Evolutionary conservation across 176 grass and related monocot genomes (phyloP).

Genomic region (Hyparrhenia diplandra): DNA sequence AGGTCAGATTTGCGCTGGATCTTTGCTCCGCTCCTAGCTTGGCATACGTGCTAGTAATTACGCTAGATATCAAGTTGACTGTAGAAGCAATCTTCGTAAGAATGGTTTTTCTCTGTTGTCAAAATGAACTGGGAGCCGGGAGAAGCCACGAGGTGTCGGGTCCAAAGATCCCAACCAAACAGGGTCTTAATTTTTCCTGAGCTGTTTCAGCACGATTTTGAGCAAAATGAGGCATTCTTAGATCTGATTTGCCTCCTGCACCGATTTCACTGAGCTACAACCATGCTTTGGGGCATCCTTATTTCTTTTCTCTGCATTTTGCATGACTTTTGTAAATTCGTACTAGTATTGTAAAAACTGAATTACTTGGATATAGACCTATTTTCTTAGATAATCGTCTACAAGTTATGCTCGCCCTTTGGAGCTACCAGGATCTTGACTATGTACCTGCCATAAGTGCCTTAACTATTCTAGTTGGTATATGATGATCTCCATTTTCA

Average conservation of each 20-base stretch:
- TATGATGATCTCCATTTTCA: background rate
- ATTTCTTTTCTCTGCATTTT: background rate
- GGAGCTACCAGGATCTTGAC: background rate
- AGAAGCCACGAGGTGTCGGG: no score
- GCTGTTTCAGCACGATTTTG: background rate
- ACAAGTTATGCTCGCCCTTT: background rate
- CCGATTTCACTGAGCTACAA: background rate
- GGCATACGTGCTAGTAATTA: background rate
- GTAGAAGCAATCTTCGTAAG: no score
- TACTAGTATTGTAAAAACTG: background rate
- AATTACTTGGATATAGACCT: background rate
- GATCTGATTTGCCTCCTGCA: background rate
- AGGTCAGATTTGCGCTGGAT: background rate
- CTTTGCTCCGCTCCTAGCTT: background rate
- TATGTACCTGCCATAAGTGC: background rate
- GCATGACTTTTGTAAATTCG: background rate
- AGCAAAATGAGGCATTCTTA: background rate
- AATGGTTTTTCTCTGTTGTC: no score
- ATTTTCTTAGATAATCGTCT: background rate
- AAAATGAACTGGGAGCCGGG: no score
- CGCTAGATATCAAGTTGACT: background rate
- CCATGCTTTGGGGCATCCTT: background rate
- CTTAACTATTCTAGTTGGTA: background rate
- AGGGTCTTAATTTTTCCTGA: background rate
- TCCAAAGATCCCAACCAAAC: no score